Percentiles rank a stretch among this genome's conserved stretches.
These are phyloP conservation scores for Cajanus cajan DNA, from an alignment of 306 rosid genomes.

Conservation along the genomic window DNA sequence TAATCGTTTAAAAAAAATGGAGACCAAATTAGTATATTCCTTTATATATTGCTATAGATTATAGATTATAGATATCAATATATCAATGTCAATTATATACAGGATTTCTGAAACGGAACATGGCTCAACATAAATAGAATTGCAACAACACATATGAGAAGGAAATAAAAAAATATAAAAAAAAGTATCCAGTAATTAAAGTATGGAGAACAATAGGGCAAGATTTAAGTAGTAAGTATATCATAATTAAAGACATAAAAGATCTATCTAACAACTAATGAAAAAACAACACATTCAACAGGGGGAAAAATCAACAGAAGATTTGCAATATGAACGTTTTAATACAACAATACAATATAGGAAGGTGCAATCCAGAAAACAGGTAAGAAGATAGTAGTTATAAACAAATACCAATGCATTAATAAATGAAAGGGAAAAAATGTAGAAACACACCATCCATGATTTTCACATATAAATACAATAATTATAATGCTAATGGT, in stretches of 20 bases:
- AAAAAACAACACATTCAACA: not conserved
- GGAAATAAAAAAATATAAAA: too few relatives aligned
- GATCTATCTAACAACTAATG: not conserved
- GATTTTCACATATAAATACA: not conserved
- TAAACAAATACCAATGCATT: not conserved
- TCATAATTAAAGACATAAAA: slow-evolving; percentile 1
- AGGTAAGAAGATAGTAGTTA: not conserved
- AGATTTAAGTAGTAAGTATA: not conserved
- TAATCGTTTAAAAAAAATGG: too few relatives aligned
- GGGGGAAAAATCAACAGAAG: not conserved
- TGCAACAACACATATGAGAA: too few relatives aligned
- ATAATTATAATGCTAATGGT: not conserved
- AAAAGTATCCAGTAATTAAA: not conserved
- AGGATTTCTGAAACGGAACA: too few relatives aligned
- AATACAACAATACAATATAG: not conserved
- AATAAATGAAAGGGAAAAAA: not conserved
- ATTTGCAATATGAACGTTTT: not conserved
- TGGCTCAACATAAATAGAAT: too few relatives aligned
- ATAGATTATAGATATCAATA: too few relatives aligned
- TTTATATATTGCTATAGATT: too few relatives aligned
- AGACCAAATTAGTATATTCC: too few relatives aligned
- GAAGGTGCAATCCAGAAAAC: not conserved
- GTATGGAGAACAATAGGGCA: not conserved
- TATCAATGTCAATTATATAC: too few relatives aligned
- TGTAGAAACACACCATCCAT: not conserved